Percentiles rank a stretch among this genome's conserved stretches.
These are phyloP conservation scores for Penicillium vulpinum DNA, from an alignment of 2,329 filamentous ascomycete genomes.

Conservation along the genomic window DNA sequence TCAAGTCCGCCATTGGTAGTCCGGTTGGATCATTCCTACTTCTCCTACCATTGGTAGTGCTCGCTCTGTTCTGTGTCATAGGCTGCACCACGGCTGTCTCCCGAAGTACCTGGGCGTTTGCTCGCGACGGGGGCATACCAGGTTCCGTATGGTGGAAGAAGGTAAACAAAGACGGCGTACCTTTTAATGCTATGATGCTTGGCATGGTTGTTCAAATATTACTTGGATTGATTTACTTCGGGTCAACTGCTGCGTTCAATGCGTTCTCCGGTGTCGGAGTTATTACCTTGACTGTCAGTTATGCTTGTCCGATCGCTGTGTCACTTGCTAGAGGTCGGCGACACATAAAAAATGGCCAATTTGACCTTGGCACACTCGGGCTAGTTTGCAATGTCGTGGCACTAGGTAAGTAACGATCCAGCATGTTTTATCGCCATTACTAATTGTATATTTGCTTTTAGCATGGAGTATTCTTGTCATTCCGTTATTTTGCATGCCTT, in stretches of 20 bases:
- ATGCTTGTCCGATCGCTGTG: constrained; percentile 65
- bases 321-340: constrained; percentile 58
- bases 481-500: constrained; percentile 61
- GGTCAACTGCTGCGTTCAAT: constrained; percentile 71
- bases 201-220: constrained; percentile 68
- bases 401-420: constrained; percentile 50
- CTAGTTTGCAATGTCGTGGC: constrained; percentile 62
- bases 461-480: constrained; percentile 65
- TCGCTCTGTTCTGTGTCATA: constrained; percentile 71
- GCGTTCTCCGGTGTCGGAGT: constrained; percentile 77
- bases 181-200: constrained; percentile 65
- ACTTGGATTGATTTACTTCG: constrained; percentile 74
- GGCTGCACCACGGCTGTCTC: constrained; percentile 71
- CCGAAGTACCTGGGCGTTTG: constrained; percentile 72
- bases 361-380: constrained; percentile 61
- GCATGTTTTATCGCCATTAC: neutral
- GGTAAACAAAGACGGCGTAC: constrained; percentile 64
- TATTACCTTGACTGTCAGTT: constrained; percentile 70
- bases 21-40: constrained; percentile 70
- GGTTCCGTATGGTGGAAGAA: constrained; percentile 63
- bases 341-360: constrained; percentile 46
- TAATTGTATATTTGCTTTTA: neutral
- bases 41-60: constrained; percentile 64
- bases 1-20: constrained; percentile 71
- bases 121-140: constrained; percentile 70